Conservation (phyloP, 2,329 filamentous ascomycete genomes). For the Diaporthe eres region DNA sequence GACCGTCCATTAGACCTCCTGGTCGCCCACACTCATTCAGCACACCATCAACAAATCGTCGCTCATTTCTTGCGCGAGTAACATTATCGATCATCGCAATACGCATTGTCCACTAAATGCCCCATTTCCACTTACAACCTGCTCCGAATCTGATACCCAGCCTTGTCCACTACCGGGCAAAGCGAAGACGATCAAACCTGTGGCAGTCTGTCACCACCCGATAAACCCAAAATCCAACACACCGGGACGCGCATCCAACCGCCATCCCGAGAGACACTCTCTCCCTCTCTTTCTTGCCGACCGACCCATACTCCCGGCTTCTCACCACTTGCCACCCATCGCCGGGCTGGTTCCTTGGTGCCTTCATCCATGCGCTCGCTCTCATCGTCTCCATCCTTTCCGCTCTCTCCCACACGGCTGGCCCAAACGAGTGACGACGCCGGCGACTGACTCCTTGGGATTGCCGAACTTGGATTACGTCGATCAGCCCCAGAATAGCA, state of each 20-base stretch:
- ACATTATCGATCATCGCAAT: constrained; percentile 33
- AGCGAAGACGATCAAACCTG: constrained; percentile 41
- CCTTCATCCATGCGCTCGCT: not conserved
- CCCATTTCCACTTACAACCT: constrained; percentile 25
- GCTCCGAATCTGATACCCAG: constrained; percentile 30
- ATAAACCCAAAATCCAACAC: constrained; percentile 18
- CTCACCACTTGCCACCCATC: not conserved
- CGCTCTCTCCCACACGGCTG: constrained; percentile 8
- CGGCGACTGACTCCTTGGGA: constrained; percentile 5
- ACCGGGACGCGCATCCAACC: constrained; percentile 2
- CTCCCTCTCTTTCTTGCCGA: not conserved
- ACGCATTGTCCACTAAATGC: constrained; percentile 37
- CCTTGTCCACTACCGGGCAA: constrained; percentile 37
- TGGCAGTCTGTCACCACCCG: constrained; percentile 1
- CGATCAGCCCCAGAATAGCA: constrained; percentile 34
- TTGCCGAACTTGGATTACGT: constrained; percentile 23
- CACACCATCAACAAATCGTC: constrained; percentile 20
- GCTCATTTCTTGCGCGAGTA: constrained; percentile 28
- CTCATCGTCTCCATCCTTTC: constrained; percentile 13
- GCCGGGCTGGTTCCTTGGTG: constrained; percentile 27
- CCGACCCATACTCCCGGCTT: not conserved
- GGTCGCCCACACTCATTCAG: constrained; percentile 19
- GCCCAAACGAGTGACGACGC: constrained; percentile 11
- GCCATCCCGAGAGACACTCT: constrained; percentile 11
- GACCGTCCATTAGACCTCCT: constrained; percentile 9